A percentile compares a stretch with the other conserved stretches of the same genome.
Conservation (phyloP, 2,329 filamentous ascomycete species). For the Aschersonia sp. region DNA sequence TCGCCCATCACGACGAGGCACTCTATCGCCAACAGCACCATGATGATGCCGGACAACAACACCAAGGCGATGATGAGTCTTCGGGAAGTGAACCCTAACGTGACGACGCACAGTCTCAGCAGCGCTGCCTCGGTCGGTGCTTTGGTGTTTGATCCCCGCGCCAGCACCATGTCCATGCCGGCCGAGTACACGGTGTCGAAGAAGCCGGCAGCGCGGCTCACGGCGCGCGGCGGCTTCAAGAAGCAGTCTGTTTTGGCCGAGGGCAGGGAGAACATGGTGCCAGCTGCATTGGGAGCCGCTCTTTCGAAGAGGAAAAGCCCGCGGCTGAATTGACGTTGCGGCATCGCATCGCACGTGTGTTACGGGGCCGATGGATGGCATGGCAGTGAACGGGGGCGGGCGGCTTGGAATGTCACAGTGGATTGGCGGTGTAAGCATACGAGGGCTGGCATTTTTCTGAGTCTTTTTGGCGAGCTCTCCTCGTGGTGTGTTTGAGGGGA, state of each 20-base stretch:
- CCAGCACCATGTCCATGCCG: constrained; percentile 25
- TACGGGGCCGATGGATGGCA: background rate
- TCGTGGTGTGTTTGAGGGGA: too few species aligned
- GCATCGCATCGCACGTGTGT: background rate
- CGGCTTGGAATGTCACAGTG: too few species aligned
- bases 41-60: constrained; percentile 8
- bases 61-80: constrained; percentile 19
- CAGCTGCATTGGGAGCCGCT: constrained; percentile 28
- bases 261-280: constrained; percentile 37
- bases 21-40: constrained; percentile 9
- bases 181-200: constrained; percentile 27
- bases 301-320: constrained; percentile 39
- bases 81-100: constrained; percentile 40
- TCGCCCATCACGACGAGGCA: constrained; percentile 9
- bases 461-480: too few species aligned
- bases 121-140: constrained; percentile 12
- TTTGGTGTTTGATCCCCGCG: constrained; percentile 25
- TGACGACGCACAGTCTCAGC: constrained; percentile 13
- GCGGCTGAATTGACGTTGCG: constrained; percentile 21
- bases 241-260: constrained; percentile 18
- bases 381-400: too few species aligned
- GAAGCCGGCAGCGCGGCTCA: constrained; percentile 27
- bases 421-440: too few species aligned
- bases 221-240: constrained; percentile 17
- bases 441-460: too few species aligned